A percentile compares a stretch with the other conserved stretches of the same genome.
These are phyloP conservation scores for Tieghemiomyces parasiticus DNA, from an alignment of 192 early-diverging fungal species.

Conservation along the genomic window DNA sequence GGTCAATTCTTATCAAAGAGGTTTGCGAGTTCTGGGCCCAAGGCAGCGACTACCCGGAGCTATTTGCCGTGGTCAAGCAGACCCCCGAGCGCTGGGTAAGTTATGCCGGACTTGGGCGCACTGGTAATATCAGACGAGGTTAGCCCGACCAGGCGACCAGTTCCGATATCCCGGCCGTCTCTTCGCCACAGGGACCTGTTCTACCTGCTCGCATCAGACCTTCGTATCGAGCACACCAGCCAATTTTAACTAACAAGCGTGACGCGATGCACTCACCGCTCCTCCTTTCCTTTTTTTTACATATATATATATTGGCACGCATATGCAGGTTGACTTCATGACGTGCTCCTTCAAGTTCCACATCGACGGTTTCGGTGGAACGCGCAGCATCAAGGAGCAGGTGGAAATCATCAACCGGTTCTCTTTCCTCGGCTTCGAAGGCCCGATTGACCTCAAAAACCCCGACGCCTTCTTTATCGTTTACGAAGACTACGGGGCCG, in stretches of 20 bases:
- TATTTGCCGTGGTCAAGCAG: slow-evolving; percentile 41
- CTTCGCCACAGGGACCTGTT: too few relatives aligned
- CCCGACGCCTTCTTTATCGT: slow-evolving; percentile 61
- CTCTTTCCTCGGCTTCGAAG: slow-evolving; percentile 68
- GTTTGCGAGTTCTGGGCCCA: slow-evolving; percentile 66
- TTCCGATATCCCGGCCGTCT: too few relatives aligned
- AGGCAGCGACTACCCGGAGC: slow-evolving; percentile 38
- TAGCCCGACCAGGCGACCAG: too few relatives aligned
- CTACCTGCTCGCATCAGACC: too few relatives aligned
- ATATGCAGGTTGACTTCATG: slow-evolving; percentile 32
- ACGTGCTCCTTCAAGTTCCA: slow-evolving; percentile 54
- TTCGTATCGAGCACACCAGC: too few relatives aligned
- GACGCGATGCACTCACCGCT: too few relatives aligned
- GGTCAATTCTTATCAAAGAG: slow-evolving; percentile 67
- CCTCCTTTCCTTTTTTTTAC: too few relatives aligned
- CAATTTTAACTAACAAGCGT: too few relatives aligned
- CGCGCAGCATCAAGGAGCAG: slow-evolving; percentile 57
- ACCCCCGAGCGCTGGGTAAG: slow-evolving; percentile 41
- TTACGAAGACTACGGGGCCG: slow-evolving; percentile 61
- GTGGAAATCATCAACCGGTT: slow-evolving; percentile 69
- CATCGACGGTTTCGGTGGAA: slow-evolving; percentile 60
- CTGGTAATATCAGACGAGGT: too few relatives aligned
- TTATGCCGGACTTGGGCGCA: too few relatives aligned
- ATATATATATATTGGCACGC: too few relatives aligned
- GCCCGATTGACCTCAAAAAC: slow-evolving; percentile 67